Base-by-base conservation (phyloP, 129 eudicot species). In the Gnaphalium uliginosum region DNA sequence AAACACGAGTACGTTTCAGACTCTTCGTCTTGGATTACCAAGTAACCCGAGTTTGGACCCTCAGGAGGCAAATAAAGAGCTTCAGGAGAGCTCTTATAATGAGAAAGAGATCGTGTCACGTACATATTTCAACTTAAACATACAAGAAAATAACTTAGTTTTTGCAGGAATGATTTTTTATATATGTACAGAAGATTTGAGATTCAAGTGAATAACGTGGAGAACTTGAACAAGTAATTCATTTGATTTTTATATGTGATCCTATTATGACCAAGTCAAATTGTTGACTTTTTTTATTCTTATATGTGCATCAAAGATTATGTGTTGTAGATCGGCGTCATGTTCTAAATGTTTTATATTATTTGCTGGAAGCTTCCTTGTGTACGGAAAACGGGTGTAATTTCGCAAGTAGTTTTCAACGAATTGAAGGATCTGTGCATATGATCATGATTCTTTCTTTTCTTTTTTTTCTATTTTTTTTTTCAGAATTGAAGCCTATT, bases 101-200 rank as follows among this genome's bases (percentile, higher is more conserved):
- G 81, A 43, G 98, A 89, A 22, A 86, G 86, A 22, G 81, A 87
- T 82, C 89, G 81, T 5, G 96, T 89, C 19, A 85, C 86, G 57
- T 89, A 92, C 98, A 87, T 89, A 24, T 73, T 24, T 18, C 6
- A 62, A 30, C 13, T n/a, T 21, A 11, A 24, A 32, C 21, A 2
- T 10, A 41, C 9, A 41, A 39, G 0, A 8, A 39, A 9, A 0
- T 9, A 39, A 39, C 14, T 4, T 2, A 33, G 6, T 33, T 8
- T 39, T 39, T 72, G 11, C 5, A 6, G 63, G 39, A 59, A 48
- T 65, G 75, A 26, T 64, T 30, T 2, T n/a, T 46, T 27, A 15
- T 69, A 69, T 62, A 78, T 50, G 33, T 17, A 51, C 9, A 25
- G 18, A 35, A 46, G 35, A 62, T 48, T 13, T 68, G 67, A 30